Evolutionary conservation across 108 stramenopile genomes (phyloP).

Genomic region (Fragilaria crotonensis): DNA sequence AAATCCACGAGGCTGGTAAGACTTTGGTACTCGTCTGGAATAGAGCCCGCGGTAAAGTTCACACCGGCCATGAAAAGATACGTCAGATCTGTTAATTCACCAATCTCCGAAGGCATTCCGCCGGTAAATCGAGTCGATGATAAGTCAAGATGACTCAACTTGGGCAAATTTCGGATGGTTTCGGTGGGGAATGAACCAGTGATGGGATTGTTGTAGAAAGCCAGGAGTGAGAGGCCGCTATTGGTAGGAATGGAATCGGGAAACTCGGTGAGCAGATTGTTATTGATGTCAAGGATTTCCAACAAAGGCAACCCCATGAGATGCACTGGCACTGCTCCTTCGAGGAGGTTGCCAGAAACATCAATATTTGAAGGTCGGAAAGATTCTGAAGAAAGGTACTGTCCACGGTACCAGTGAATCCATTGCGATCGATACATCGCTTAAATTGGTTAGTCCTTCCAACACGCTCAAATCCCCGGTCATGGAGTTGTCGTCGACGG

Average conservation of each 20-base stretch:
- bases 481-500: too few species aligned
- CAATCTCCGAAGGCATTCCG: conserved; percentile 14
- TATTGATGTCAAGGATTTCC: conserved; percentile 3
- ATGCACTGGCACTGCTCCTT: conserved; percentile 7
- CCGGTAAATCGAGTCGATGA: conserved; percentile 30
- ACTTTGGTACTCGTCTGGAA: too few species aligned
- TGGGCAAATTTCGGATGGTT: conserved; percentile 11
- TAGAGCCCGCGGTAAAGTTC: too few species aligned
- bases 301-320: too few species aligned
- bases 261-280: not conserved
- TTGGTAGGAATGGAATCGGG: too few species aligned
- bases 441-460: too few species aligned
- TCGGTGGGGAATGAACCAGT: conserved; percentile 30
- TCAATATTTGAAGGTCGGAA: too few species aligned
- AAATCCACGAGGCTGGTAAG: too few species aligned
- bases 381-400: too few species aligned
- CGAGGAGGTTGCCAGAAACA: conserved; percentile 19
- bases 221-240: conserved; percentile 12
- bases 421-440: conserved; percentile 21
- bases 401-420: too few species aligned
- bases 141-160: conserved; percentile 21
- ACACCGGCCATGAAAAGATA: conserved; percentile 29
- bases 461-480: too few species aligned
- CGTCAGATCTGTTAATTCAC: conserved; percentile 15
- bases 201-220: conserved; percentile 35